Conservation (phyloP, 495 filamentous ascomycete genomes). For the Xeromyces bisporus region DNA sequence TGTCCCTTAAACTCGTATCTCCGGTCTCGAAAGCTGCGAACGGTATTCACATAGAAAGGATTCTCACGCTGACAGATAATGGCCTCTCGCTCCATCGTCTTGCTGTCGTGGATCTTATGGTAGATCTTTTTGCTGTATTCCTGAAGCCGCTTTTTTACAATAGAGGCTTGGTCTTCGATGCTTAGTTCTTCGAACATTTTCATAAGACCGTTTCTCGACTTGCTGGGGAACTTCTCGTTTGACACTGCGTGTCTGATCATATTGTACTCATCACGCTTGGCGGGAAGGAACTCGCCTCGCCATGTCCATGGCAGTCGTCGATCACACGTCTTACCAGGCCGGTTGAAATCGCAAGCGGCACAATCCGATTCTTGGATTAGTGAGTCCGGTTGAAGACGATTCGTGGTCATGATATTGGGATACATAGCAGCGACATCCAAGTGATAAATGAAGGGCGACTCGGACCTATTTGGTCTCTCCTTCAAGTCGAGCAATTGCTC, state of each 20-base stretch:
- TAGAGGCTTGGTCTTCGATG: constrained; percentile 62
- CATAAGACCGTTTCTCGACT: constrained; percentile 46
- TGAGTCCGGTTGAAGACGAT: constrained; percentile 90
- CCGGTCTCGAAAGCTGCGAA: constrained; percentile 86
- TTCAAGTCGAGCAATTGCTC: constrained; percentile 58
- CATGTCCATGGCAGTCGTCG: constrained; percentile 91
- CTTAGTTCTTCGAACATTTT: constrained; percentile 68
- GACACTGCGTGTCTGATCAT: constrained; percentile 92
- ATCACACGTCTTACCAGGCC: constrained; percentile 94
- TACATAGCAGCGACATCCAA: constrained; percentile 99
- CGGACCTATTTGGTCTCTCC: constrained; percentile 59
- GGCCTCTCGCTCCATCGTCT: constrained; percentile 82
- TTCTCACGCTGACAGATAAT: constrained; percentile 99
- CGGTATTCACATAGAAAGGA: constrained; percentile 95
- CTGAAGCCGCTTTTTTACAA: constrained; percentile 75
- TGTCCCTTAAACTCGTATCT: constrained; percentile 96
- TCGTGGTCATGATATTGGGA: constrained; percentile 99
- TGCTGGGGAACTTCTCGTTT: constrained; percentile 79
- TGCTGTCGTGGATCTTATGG: constrained; percentile 94
- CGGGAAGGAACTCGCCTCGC: constrained; percentile 93
- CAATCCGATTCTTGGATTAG: constrained; percentile 95
- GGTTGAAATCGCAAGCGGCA: constrained; percentile 95
- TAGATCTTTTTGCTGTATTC: constrained; percentile 98
- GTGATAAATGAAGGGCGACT: constrained; percentile 90
- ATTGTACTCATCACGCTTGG: constrained; percentile 95